phyloP scores from a whole-genome alignment of 1,284 basidiomycete genomes.

The Pterula multifida region DNA sequence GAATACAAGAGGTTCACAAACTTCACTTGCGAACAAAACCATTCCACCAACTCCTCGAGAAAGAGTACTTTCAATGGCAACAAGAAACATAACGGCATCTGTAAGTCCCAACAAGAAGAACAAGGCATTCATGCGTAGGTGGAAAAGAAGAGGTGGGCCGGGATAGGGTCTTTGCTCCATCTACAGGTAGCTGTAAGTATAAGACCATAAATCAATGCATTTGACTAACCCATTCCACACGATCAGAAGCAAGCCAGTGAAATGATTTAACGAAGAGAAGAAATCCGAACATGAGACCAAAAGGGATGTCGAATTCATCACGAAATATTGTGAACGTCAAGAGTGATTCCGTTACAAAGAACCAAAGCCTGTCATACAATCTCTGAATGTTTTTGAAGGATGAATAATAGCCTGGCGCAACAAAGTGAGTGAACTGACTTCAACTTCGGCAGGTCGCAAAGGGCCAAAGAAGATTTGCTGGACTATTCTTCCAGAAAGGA shows the following conservation, averaged over 20 bases:
- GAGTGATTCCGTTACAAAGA: conserved; percentile 93
- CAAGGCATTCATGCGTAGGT: conserved; percentile 68
- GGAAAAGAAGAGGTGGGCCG: conserved; percentile 72
- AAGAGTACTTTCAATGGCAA: conserved; percentile 71
- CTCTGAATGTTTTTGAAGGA: conserved; percentile 37
- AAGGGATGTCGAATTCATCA: conserved; percentile 87
- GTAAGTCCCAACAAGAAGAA: conserved; percentile 60
- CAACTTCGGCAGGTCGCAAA: conserved; percentile 81
- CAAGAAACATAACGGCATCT: conserved; percentile 63
- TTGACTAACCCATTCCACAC: conserved; percentile 83
- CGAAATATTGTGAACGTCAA: conserved; percentile 95
- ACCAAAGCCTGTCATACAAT: conserved; percentile 92
- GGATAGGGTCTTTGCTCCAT: conserved; percentile 95
- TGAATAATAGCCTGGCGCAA: too few relatives aligned
- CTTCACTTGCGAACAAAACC: conserved; percentile 93
- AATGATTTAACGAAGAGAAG: conserved; percentile 94
- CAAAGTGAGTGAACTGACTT: conserved; percentile 40
- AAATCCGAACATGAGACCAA: conserved; percentile 86
- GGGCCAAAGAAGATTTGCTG: conserved; percentile 90
- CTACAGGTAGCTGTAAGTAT: conserved; percentile 26
- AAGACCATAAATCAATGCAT: conserved; percentile 3
- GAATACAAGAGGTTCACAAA: conserved; percentile 17
- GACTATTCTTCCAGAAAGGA: conserved; percentile 66
- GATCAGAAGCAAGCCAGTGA: conserved; percentile 91
- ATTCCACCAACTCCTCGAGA: conserved; percentile 77